These are phyloP conservation scores for Trichothecium roseum DNA, from an alignment of 2,329 filamentous ascomycete species.

Conservation along the genomic window DNA sequence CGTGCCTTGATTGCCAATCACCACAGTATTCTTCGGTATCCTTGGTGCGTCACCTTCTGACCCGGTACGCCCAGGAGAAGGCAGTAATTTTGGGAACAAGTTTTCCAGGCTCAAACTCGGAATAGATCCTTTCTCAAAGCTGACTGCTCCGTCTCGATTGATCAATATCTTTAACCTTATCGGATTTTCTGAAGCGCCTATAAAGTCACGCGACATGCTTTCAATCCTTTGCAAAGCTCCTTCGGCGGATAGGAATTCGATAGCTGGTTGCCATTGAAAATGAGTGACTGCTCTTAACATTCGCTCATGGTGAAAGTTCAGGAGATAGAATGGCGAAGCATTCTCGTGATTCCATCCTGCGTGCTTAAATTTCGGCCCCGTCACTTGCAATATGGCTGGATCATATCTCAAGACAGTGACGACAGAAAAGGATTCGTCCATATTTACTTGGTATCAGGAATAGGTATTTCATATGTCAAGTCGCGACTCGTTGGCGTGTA, in stretches of 20 bases:
- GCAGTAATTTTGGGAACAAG: conserved; percentile 47
- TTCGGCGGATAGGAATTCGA: conserved; percentile 32
- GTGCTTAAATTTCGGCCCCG: conserved; percentile 24
- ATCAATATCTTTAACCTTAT: conserved; percentile 47
- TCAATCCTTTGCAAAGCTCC: conserved; percentile 32
- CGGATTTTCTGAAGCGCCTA: conserved; percentile 24
- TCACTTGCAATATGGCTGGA: conserved; percentile 36
- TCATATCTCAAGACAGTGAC: conserved; percentile 69
- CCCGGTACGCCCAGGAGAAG: conserved; percentile 25
- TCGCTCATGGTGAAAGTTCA: conserved; percentile 67
- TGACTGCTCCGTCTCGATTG: conserved; percentile 33
- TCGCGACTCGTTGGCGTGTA: too few relatives aligned
- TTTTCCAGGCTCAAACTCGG: conserved; percentile 33
- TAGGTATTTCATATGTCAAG: too few relatives aligned
- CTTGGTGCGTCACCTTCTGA: conserved; percentile 6
- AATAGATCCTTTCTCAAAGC: conserved; percentile 25
- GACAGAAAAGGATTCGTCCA: conserved; percentile 43
- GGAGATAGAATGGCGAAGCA: conserved; percentile 64
- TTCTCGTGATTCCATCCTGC: conserved; percentile 42
- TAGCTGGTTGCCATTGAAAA: conserved; percentile 42
- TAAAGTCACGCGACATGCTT: conserved; percentile 18
- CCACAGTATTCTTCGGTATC: conserved; percentile 26
- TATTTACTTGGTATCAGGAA: conserved; percentile 7
- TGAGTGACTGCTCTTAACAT: conserved; percentile 53
- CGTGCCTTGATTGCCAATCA: conserved; percentile 32